phyloP scores from a whole-genome alignment of 1,284 basidiomycete genomes.

The Sporisorium reilianum region DNA sequence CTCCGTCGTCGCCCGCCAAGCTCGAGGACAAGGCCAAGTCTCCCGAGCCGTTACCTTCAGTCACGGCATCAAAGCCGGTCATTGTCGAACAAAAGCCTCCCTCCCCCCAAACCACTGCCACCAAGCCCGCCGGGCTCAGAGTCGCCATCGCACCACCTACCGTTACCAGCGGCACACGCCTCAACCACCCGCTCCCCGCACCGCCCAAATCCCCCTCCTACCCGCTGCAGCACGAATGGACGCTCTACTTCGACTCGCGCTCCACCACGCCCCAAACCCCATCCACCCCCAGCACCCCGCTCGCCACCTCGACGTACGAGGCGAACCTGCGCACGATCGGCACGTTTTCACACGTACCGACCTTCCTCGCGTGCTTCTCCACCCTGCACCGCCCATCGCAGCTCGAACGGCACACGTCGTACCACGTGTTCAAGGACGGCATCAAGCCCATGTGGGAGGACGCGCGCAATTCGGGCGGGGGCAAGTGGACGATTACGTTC shows the following conservation, averaged over 20 bases:
- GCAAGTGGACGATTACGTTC: slow-evolving; percentile 94
- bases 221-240: slow-evolving; percentile 86
- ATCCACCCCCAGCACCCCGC: slow-evolving; percentile 78
- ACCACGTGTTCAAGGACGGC: slow-evolving; percentile 91
- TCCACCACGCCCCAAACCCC: slow-evolving; percentile 67
- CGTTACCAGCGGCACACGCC: not conserved
- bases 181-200: slow-evolving; percentile 7
- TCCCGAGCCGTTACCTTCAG: not conserved
- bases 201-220: slow-evolving; percentile 70
- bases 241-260: slow-evolving; percentile 81
- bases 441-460: slow-evolving; percentile 96
- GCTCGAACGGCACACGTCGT: slow-evolving; percentile 88
- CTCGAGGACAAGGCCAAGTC: not conserved
- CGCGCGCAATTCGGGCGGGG: slow-evolving; percentile 86
- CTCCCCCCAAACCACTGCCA: not conserved
- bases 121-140: not conserved
- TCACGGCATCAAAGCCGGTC: not conserved
- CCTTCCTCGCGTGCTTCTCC: slow-evolving; percentile 93
- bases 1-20: slow-evolving; percentile 26
- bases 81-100: not conserved
- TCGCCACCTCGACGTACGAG: slow-evolving; percentile 45
- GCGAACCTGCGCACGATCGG: slow-evolving; percentile 61
- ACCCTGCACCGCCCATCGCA: slow-evolving; percentile 90
- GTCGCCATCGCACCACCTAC: not conserved
- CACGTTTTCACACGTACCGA: slow-evolving; percentile 74